Evolutionary conservation across 2,329 filamentous ascomycete genomes (phyloP).

Genomic region (Alternaria burnsii): DNA sequence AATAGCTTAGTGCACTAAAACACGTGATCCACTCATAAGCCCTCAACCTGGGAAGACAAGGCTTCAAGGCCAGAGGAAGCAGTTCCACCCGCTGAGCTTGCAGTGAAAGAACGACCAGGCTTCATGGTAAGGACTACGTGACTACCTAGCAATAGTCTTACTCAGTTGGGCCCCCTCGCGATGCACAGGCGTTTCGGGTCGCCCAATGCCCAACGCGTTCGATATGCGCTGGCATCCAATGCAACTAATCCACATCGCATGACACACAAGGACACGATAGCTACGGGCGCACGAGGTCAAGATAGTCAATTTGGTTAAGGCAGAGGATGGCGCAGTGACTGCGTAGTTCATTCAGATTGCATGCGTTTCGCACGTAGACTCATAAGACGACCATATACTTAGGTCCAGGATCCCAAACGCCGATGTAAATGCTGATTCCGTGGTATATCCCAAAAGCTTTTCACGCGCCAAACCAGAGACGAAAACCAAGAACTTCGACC

Average conservation of each 20-base stretch:
- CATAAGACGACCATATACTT: constrained; percentile 22
- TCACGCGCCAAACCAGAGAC: constrained; percentile 17
- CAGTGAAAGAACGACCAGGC: not conserved
- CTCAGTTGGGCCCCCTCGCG: not conserved
- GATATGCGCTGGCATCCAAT: constrained; percentile 1
- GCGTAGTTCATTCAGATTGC: constrained; percentile 17
- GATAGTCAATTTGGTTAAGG: not conserved
- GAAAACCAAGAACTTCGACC: constrained; percentile 10
- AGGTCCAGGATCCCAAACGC: constrained; percentile 24
- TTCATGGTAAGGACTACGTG: not conserved
- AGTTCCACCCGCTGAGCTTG: not conserved
- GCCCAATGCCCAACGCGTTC: constrained; percentile 1
- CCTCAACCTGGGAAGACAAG: not conserved
- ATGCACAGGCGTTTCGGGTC: not conserved
- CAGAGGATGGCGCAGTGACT: not conserved
- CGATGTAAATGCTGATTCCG: constrained; percentile 32
- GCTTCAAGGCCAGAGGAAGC: not conserved
- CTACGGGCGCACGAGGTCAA: not conserved
- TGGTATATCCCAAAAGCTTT: constrained; percentile 30
- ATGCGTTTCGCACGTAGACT: constrained; percentile 22
- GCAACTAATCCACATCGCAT: not conserved
- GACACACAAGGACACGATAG: not conserved
- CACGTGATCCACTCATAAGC: not conserved
- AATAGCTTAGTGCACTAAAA: not conserved
- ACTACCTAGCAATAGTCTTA: not conserved